phyloP scores from a whole-genome alignment of 2,329 filamentous ascomycete genomes.

The Colletotrichum agaves region DNA sequence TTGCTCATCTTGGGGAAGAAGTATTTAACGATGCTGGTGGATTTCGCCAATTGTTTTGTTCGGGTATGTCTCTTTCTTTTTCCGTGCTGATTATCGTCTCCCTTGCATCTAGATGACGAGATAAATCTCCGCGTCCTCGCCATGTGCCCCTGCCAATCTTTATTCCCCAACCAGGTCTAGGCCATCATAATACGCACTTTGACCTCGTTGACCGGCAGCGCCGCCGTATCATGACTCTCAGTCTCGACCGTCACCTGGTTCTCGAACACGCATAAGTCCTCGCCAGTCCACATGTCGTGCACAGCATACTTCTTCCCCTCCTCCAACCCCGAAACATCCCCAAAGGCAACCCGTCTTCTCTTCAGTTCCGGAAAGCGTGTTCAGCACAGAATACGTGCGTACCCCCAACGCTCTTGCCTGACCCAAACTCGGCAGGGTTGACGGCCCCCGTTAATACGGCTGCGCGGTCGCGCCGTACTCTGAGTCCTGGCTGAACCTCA shows the following conservation, averaged over 20 bases:
- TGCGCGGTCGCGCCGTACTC: slow-evolving; percentile 52
- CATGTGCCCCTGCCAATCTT: background rate
- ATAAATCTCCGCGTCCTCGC: too few relatives aligned
- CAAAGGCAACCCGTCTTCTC: slow-evolving; percentile 52
- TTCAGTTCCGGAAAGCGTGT: slow-evolving; percentile 48
- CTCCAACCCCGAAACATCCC: slow-evolving; percentile 55
- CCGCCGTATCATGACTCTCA: slow-evolving; percentile 49
- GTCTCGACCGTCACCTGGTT: slow-evolving; percentile 44
- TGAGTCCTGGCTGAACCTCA: slow-evolving; percentile 59
- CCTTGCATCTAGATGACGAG: slow-evolving; percentile 8
- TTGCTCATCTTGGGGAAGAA: background rate
- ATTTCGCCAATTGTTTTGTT: too few relatives aligned
- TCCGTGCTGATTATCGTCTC: background rate
- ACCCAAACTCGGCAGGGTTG: slow-evolving; percentile 62
- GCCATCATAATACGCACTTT: slow-evolving; percentile 30
- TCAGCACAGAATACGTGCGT: slow-evolving; percentile 61
- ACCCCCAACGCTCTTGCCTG: slow-evolving; percentile 53
- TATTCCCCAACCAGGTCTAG: background rate
- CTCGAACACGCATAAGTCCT: slow-evolving; percentile 50
- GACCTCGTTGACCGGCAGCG: slow-evolving; percentile 40
- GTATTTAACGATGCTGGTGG: too few relatives aligned
- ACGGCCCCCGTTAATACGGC: slow-evolving; percentile 61
- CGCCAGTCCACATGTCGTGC: slow-evolving; percentile 58
- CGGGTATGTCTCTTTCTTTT: too few relatives aligned
- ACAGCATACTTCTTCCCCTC: slow-evolving; percentile 48